Evolutionary conservation across 768 basidiomycete genomes (phyloP).

Genomic region (Cystoderma amianthinum): DNA sequence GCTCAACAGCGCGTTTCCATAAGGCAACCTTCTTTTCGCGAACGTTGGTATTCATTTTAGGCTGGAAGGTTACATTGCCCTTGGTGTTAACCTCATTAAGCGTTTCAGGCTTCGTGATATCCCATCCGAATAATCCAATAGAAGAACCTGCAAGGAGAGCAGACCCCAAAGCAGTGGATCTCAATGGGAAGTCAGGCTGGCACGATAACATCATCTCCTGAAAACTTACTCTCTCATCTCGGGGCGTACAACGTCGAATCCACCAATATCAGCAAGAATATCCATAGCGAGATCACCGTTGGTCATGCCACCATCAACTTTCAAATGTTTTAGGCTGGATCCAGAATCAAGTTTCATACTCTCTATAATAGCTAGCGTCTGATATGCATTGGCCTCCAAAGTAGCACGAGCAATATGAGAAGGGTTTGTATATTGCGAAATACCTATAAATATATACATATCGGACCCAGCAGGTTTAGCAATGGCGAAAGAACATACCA

Average conservation of each 20-base stretch:
- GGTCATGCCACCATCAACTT: constrained; percentile 98
- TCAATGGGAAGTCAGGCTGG: constrained; percentile 16
- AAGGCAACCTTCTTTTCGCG: constrained; percentile 63
- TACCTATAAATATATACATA: constrained; percentile 27
- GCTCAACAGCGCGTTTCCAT: constrained; percentile 87
- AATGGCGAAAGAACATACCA: constrained; percentile 27
- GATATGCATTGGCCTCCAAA: constrained; percentile 93
- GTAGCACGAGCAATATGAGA: constrained; percentile 93
- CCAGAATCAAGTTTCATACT: constrained; percentile 92
- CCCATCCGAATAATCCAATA: constrained; percentile 87
- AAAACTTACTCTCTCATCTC: constrained; percentile 89
- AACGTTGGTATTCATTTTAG: constrained; percentile 42
- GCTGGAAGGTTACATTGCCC: constrained; percentile 66
- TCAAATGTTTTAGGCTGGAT: constrained; percentile 73
- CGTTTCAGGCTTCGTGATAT: constrained; percentile 77
- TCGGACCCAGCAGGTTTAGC: background rate
- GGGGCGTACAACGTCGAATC: constrained; percentile 86
- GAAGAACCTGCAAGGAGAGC: constrained; percentile 91
- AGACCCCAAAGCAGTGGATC: constrained; percentile 92
- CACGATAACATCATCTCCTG: too few relatives aligned
- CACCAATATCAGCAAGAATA: constrained; percentile 83
- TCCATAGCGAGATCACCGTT: constrained; percentile 88
- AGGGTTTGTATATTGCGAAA: constrained; percentile 85
- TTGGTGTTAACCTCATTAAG: constrained; percentile 82
- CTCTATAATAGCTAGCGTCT: constrained; percentile 92